phyloP scores from a whole-genome alignment of 345 rosid genomes.

The Brassica carinata region DNA sequence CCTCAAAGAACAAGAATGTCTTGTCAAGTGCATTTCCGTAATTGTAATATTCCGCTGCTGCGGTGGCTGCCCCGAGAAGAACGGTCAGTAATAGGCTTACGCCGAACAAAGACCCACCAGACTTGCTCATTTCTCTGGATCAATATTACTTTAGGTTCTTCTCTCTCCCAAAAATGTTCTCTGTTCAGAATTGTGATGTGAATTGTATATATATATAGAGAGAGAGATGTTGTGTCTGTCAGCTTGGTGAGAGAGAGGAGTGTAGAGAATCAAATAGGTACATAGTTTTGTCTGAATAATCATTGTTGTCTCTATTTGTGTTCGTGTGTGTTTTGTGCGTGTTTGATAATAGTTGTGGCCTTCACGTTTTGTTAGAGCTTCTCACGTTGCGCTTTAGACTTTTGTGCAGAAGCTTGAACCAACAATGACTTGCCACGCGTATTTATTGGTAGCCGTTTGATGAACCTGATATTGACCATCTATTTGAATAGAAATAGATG shows the following conservation, averaged over 20 bases:
- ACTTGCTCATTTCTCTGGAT: conserved; percentile 28
- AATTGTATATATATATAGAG: neutral
- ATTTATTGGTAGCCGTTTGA: conserved; percentile 11
- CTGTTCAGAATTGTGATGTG: neutral
- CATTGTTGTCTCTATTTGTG: conserved; percentile 27
- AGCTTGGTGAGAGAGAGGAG: conserved; percentile 25
- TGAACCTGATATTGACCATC: conserved; percentile 9
- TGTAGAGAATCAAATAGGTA: conserved; percentile 17
- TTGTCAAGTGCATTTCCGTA: conserved; percentile 60
- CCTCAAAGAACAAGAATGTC: conserved; percentile 67
- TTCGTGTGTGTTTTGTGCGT: conserved; percentile 23
- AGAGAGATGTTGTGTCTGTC: conserved; percentile 5
- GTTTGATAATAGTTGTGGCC: conserved; percentile 43
- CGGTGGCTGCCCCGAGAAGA: conserved; percentile 13
- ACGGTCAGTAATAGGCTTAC: conserved; percentile 36
- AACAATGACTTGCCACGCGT: conserved; percentile 18
- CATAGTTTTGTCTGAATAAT: conserved; percentile 20
- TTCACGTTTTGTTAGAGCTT: conserved; percentile 59
- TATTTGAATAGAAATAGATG: conserved; percentile 8
- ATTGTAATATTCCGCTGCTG: conserved; percentile 40
- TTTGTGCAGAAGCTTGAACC: conserved; percentile 5
- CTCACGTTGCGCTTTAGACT: conserved; percentile 53
- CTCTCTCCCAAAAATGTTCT: neutral
- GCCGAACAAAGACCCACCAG: conserved; percentile 26
- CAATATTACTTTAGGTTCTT: neutral